Conservation (phyloP, 495 filamentous ascomycete species). For the Penicillium angulare region DNA sequence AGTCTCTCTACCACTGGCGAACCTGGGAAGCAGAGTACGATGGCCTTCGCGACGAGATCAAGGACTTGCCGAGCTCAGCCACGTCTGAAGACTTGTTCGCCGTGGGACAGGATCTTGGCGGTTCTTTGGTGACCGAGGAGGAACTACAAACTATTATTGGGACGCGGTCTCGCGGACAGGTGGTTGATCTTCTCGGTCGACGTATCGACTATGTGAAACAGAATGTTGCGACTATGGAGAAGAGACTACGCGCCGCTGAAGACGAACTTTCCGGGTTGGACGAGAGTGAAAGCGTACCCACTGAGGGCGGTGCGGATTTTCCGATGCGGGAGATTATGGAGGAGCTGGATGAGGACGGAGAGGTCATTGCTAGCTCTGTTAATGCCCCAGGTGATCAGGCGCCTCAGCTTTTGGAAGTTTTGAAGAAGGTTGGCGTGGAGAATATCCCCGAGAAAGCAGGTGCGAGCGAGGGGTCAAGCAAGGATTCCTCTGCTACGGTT, state of each 20-base stretch:
- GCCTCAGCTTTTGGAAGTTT: constrained; percentile 60
- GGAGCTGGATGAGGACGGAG: constrained; percentile 78
- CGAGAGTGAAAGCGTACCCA: constrained; percentile 21
- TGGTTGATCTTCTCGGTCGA: constrained; percentile 68
- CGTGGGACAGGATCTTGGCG: constrained; percentile 48
- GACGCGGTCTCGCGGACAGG: constrained; percentile 51
- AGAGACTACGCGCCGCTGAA: constrained; percentile 65
- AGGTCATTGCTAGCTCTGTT: constrained; percentile 66
- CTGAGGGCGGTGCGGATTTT: constrained; percentile 12
- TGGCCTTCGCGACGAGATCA: constrained; percentile 75
- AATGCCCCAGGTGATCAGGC: constrained; percentile 60
- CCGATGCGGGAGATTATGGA: constrained; percentile 5
- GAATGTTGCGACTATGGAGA: constrained; percentile 66
- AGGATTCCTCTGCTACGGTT: not conserved
- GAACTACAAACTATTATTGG: constrained; percentile 45
- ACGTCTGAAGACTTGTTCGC: constrained; percentile 50
- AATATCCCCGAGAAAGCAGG: constrained; percentile 37
- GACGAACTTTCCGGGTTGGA: constrained; percentile 59
- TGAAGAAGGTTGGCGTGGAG: constrained; percentile 69
- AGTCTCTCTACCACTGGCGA: constrained; percentile 83
- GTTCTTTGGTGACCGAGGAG: constrained; percentile 55
- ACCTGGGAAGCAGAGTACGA: constrained; percentile 91
- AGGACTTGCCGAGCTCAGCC: constrained; percentile 48
- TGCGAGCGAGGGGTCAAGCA: constrained; percentile 3
- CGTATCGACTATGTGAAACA: constrained; percentile 85